Conservation (phyloP, 352 stramenopile genomes). For the Globisporangium recalcitrans region DNA sequence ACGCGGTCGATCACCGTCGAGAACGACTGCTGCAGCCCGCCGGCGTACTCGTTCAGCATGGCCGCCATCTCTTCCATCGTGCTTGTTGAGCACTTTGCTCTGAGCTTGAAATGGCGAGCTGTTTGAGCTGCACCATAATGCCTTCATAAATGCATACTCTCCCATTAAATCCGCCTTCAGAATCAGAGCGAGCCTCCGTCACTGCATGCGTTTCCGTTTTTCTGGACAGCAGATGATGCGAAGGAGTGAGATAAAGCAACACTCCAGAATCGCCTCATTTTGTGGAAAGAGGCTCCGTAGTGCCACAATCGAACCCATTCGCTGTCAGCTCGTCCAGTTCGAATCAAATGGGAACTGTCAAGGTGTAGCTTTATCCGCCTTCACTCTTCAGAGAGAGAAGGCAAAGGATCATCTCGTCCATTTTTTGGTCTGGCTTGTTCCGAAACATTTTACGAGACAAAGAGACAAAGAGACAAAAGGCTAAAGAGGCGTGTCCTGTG, state of each 20-base stretch:
- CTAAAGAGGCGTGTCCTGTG: not conserved
- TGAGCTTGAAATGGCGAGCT: not conserved
- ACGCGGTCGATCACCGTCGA: conserved; percentile 63
- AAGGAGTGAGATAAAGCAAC: not conserved
- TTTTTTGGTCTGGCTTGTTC: not conserved
- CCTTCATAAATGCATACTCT: not conserved
- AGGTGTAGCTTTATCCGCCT: not conserved
- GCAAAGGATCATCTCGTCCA: not conserved
- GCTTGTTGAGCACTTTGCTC: not conserved
- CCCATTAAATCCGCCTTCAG: not conserved
- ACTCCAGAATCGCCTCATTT: not conserved
- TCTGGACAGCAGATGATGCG: not conserved
- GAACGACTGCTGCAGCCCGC: conserved; percentile 68
- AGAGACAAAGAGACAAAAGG: not conserved
- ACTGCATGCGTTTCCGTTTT: not conserved
- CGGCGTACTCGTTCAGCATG: conserved; percentile 54
- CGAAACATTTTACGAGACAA: not conserved
- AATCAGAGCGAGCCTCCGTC: not conserved
- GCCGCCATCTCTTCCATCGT: conserved; percentile 65
- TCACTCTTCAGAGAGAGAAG: not conserved
- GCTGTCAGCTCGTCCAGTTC: not conserved
- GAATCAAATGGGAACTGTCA: not conserved
- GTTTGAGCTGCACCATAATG: not conserved
- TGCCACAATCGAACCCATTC: not conserved
- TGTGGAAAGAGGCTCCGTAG: not conserved